These are phyloP conservation scores for Oryza brachyantha DNA, from an alignment of 176 grass and related monocot genomes.

Conservation along the genomic window DNA sequence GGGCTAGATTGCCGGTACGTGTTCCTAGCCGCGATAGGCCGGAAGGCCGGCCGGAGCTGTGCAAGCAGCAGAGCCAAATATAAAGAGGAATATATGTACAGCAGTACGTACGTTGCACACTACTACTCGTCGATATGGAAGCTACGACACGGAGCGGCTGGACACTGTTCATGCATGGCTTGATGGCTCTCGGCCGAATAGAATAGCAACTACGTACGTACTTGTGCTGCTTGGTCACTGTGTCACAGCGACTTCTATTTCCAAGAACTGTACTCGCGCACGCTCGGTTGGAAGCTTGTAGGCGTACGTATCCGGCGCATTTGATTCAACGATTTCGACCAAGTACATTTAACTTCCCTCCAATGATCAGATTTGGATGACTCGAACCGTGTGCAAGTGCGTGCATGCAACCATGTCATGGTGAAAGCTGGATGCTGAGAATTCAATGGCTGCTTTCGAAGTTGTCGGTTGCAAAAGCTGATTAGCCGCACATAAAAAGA, in stretches of 20 bases:
- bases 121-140: background rate
- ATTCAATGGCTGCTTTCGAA: too few relatives aligned
- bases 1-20: background rate
- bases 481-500: too few relatives aligned
- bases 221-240: background rate
- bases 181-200: background rate
- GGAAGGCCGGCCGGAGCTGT: too few relatives aligned
- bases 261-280: conserved; percentile 42
- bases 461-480: too few relatives aligned
- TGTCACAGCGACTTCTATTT: conserved; percentile 20
- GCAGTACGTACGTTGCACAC: background rate
- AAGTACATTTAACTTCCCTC: background rate
- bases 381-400: background rate
- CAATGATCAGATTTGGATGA: background rate
- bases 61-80: conserved; percentile 17
- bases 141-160: conserved; percentile 9
- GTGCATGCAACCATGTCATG: too few relatives aligned
- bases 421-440: too few relatives aligned
- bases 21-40: background rate
- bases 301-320: background rate
- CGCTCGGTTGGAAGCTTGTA: conserved; percentile 4
- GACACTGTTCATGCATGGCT: conserved; percentile 17
- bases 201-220: conserved; percentile 30
- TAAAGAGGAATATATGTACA: conserved; percentile 15
- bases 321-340: background rate